Conservation (phyloP, 768 basidiomycete species). For the Agaricus blazei region DNA sequence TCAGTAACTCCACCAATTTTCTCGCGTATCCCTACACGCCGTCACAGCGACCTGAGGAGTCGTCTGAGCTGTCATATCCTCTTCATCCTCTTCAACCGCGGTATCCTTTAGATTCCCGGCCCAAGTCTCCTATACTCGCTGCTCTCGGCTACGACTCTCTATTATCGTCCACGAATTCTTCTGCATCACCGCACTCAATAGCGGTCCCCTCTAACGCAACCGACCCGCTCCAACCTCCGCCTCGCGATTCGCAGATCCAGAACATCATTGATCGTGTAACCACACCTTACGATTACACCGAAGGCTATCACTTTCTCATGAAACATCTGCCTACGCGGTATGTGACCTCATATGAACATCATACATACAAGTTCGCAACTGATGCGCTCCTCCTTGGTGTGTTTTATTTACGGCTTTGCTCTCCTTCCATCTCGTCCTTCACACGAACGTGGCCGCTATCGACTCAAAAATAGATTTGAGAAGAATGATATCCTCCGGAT, state of each 20-base stretch:
- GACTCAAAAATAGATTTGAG: slow-evolving; percentile 64
- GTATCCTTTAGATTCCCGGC: slow-evolving; percentile 41
- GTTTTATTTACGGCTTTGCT: slow-evolving; percentile 17
- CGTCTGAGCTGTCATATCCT: slow-evolving; percentile 36
- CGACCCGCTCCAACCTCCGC: slow-evolving; percentile 25
- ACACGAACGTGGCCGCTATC: slow-evolving; percentile 11
- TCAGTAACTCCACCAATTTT: slow-evolving; percentile 34
- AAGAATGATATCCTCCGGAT: slow-evolving; percentile 94
- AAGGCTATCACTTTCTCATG: slow-evolving; percentile 97
- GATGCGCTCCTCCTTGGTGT: neutral
- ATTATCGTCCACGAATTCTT: slow-evolving; percentile 35
- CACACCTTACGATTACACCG: slow-evolving; percentile 88
- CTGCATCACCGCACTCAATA: slow-evolving; percentile 34
- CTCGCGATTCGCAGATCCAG: slow-evolving; percentile 39
- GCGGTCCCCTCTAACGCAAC: slow-evolving; percentile 34
- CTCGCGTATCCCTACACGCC: slow-evolving; percentile 44
- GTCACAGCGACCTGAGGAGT: slow-evolving; percentile 27
- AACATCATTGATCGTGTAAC: slow-evolving; percentile 63
- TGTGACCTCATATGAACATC: slow-evolving; percentile 29
- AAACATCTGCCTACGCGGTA: slow-evolving; percentile 83
- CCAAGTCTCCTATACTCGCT: slow-evolving; percentile 33
- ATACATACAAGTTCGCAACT: neutral
- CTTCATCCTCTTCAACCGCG: slow-evolving; percentile 48
- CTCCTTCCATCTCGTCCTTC: slow-evolving; percentile 22
- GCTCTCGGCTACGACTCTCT: slow-evolving; percentile 24